Percentiles rank a stretch among this genome's conserved stretches.
Conservation (phyloP, 2,329 filamentous ascomycete genomes). For the Fusarium aywerte region DNA sequence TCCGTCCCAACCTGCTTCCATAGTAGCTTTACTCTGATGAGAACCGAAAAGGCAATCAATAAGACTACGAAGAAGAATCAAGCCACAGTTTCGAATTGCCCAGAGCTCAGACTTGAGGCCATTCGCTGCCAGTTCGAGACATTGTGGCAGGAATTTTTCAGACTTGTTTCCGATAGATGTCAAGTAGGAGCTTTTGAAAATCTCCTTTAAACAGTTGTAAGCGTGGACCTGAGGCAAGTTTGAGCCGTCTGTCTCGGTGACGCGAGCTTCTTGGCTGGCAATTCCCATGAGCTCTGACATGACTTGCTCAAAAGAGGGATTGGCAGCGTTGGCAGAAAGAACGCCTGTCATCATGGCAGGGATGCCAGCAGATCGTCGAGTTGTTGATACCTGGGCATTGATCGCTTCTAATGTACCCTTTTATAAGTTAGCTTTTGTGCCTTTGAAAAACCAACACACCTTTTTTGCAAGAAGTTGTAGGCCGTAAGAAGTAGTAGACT, state of each 20-base stretch:
- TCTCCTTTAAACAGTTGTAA: constrained; percentile 90
- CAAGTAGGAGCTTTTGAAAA: constrained; percentile 85
- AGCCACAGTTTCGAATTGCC: constrained; percentile 93
- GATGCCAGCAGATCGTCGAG: constrained; percentile 89
- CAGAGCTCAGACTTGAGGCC: constrained; percentile 86
- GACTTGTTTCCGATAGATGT: constrained; percentile 76
- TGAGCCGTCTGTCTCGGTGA: constrained; percentile 68
- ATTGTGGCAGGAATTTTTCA: constrained; percentile 77
- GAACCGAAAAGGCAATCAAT: constrained; percentile 83
- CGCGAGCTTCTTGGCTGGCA: constrained; percentile 63
- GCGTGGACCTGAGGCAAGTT: constrained; percentile 93
- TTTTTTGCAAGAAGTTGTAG: neutral
- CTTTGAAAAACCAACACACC: neutral
- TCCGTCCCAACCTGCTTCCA: constrained; percentile 72
- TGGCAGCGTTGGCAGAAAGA: constrained; percentile 70
- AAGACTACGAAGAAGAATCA: constrained; percentile 87
- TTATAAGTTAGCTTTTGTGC: constrained; percentile 10
- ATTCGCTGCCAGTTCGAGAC: constrained; percentile 81
- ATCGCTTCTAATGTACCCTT: constrained; percentile 76
- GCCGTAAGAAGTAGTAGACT: constrained; percentile 10
- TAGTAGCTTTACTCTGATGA: constrained; percentile 73
- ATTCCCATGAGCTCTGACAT: constrained; percentile 72
- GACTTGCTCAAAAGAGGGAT: constrained; percentile 71
- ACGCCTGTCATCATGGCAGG: constrained; percentile 88
- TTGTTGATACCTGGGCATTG: constrained; percentile 80